phyloP scores from a whole-genome alignment of 768 basidiomycete genomes.

The Phylloporus scabripes region DNA sequence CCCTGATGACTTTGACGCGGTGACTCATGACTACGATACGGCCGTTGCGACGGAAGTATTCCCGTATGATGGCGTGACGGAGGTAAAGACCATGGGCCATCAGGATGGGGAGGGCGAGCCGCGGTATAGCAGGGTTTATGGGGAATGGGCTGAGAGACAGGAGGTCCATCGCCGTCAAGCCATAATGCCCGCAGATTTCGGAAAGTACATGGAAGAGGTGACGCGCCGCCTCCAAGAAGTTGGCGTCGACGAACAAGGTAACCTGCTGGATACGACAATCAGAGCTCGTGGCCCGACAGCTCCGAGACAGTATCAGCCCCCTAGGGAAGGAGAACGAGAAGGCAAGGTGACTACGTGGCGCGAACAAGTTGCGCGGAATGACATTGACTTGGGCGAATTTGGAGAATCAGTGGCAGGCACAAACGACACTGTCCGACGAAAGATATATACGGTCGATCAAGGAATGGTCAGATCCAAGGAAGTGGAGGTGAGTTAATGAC shows the following conservation, averaged over 20 bases:
- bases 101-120: conserved; percentile 3
- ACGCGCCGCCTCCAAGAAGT: conserved; percentile 34
- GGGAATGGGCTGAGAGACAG: conserved; percentile 28
- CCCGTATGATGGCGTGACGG: conserved; percentile 22
- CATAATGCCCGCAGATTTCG: conserved; percentile 22
- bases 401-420: conserved; percentile 14
- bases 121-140: conserved; percentile 28
- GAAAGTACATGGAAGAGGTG: conserved; percentile 26
- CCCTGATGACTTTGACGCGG: conserved; percentile 28
- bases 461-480: conserved; percentile 16
- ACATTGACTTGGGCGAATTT: conserved; percentile 16
- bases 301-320: conserved; percentile 4
- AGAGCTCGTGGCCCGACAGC: conserved; percentile 5
- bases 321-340: conserved; percentile 15
- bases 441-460: conserved; percentile 8
- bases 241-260: conserved; percentile 27
- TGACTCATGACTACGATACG: conserved; percentile 26
- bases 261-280: conserved; percentile 16
- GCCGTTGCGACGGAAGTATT: conserved; percentile 22
- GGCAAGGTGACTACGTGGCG: conserved; percentile 51
- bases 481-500: conserved; percentile 16
- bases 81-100: conserved; percentile 11
- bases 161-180: conserved; percentile 25
- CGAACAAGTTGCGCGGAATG: conserved; percentile 44
- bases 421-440: conserved; percentile 13